Evolutionary conservation across 1,284 basidiomycete species (phyloP).

Genomic region (Prillingera fragicola): DNA sequence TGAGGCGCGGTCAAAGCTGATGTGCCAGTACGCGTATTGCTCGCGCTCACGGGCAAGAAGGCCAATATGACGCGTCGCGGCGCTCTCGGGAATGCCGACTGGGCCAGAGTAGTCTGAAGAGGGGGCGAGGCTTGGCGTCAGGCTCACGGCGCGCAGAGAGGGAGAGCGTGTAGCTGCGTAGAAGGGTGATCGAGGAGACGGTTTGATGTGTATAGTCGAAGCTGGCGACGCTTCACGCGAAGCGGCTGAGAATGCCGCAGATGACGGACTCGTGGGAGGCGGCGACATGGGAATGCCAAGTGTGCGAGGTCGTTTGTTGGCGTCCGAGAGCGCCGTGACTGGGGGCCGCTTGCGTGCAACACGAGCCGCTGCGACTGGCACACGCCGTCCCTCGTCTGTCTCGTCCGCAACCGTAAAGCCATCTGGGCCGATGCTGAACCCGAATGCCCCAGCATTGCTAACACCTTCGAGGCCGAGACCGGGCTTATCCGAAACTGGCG

Average conservation of each 20-base stretch:
- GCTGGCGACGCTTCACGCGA: neutral
- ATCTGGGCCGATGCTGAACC: constrained; percentile 28
- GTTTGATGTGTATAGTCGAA: neutral
- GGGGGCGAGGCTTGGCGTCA: constrained; percentile 6
- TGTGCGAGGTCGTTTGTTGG: no score
- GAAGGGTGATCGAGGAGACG: neutral
- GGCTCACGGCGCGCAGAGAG: constrained; percentile 9
- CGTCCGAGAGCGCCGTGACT: neutral
- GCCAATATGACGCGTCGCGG: constrained; percentile 17
- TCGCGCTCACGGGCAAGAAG: constrained; percentile 29
- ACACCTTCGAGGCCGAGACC: neutral
- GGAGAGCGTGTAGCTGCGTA: neutral
- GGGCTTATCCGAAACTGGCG: neutral
- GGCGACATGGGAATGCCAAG: constrained; percentile 3
- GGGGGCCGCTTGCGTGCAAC: neutral
- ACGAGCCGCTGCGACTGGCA: neutral
- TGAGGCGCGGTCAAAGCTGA: constrained; percentile 5
- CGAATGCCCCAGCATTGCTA: constrained; percentile 14
- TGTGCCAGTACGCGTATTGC: constrained; percentile 22
- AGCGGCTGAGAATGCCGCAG: neutral
- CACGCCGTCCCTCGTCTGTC: constrained; percentile 2
- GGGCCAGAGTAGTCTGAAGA: neutral
- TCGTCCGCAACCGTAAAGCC: constrained; percentile 16
- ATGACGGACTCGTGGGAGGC: constrained; percentile 1
- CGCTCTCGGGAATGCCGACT: neutral